Base-by-base conservation (phyloP, 768 basidiomycete species). In the Suillus fuscotomentosus region DNA sequence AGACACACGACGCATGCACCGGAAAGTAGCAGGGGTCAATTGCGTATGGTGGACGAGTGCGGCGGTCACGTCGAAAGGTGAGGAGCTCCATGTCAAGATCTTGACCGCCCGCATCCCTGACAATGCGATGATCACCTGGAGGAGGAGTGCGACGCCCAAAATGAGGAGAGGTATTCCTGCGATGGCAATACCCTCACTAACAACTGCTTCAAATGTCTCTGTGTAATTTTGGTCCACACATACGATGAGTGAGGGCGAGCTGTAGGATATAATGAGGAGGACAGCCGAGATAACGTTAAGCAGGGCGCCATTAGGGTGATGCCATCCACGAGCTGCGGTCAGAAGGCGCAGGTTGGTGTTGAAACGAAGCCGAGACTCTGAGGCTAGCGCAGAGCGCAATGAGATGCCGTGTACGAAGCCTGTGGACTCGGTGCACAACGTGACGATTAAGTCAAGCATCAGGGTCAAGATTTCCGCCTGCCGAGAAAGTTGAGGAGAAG, bases 281-380 rank as follows among this genome's bases (percentile, higher is more conserved):
- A 72, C 50, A 34, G 67, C 65, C 73, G 71, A 73, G 47, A 70
- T 10, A 7, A 64, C 0, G 11, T 72, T 76, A 2, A 62, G 70
- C 9, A 56, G 1, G 4, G 68, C 66, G 45, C 74, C 73, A 7
- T 73, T 76, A 13, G 74, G 68, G 38, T 65, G 70, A 11, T 65
- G 63, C 43, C 38, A 64, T 3, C 73, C 68, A 3, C 42, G 38
- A 15, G 61, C 61, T 4, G 75, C 73, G 11, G 71, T 67, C 3
- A 75, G 67, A 34, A 75, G 61, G 41, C 73, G 71, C 34, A 76
- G 67, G 61, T 75, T 75, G 34, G 72, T 71, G 55, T 75, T 75
- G 59, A 75, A 76, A 11, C 22, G 65, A 27, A 76, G 66, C n/a
- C 65, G 70, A 17, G 4, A 56, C 20, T 76, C 61, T 10, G 75